Base-by-base conservation (phyloP, 306 rosid species). In the Quercus rubra region DNA sequence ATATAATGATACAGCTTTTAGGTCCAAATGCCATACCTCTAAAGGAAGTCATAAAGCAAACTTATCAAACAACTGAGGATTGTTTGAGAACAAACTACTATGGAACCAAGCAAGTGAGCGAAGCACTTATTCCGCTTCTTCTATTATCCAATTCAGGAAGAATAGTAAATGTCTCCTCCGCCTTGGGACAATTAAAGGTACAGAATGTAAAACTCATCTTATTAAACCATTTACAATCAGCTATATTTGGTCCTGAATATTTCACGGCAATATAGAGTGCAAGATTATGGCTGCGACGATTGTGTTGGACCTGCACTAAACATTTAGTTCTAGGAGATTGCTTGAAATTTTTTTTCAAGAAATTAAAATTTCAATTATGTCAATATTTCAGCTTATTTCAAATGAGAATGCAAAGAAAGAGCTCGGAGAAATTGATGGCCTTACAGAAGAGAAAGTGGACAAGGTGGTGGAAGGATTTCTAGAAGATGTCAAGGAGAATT, bases 121-220 rank as follows among this genome's bases (percentile, higher is more conserved):
- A 70, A 70, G 74, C 28, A 23, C 35, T 70, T 2, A 21, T 70
- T 41, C 74, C 74, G 25, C 58, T 71, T 43, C 74, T 71, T 43
- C 58, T 43, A 17, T 21, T 46, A 43, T 71, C 74, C 17, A 51
- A 71, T 25, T 46, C 74, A 46, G 31, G 57, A 20, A 46, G n/a
- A 51, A 71, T 71, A 41, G 33, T 71, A 13, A 71, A 71, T 71
- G 74, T 43, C 35, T 71, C 74, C 58, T 46, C 74, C 56, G 3
- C 33, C 35, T 5, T 71, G 21, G 74, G 74, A 71, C 74, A 71
- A 27, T 18, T 71, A 71, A 15, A 71, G 74, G 74, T 71, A 70
- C 31, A 13, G 27, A 11, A 62, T 27, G 28, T 12, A 13, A 11
- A 21, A 12, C 30, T 3, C 20, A 21, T 46, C 14, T 46, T 46